These are phyloP conservation scores for Chlamydomonas reinhardtii DNA, from an alignment of 163 green algal species.

Conservation along the genomic window DNA sequence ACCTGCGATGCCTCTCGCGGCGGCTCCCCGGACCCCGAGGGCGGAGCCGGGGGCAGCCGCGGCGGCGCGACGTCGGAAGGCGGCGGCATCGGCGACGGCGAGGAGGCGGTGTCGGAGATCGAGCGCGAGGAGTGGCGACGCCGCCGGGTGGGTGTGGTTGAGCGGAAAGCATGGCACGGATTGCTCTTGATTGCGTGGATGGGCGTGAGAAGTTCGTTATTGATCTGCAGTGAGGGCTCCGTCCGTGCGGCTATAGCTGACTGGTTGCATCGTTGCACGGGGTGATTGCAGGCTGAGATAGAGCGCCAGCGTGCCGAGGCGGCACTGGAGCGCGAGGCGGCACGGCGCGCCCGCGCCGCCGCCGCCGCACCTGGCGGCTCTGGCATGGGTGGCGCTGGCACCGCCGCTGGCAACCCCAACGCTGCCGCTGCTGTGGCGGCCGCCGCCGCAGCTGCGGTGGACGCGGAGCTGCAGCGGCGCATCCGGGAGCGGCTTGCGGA, in stretches of 20 bases:
- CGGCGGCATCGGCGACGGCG: not conserved
- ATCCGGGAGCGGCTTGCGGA: slow-evolving; percentile 19
- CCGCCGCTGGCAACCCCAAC: not conserved
- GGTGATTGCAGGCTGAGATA: slow-evolving; percentile 39
- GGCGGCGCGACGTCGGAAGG: not conserved
- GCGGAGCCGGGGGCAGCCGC: not conserved
- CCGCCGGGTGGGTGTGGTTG: not conserved
- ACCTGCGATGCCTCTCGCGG: not conserved
- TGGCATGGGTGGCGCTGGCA: not conserved
- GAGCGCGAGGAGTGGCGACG: slow-evolving; percentile 35
- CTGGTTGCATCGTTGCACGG: too few relatives aligned
- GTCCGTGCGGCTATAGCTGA: too few relatives aligned
- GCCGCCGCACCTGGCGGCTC: not conserved
- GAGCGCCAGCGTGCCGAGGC: slow-evolving; percentile 36
- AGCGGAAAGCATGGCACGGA: too few relatives aligned
- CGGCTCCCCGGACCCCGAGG: not conserved
- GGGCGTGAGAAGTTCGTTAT: too few relatives aligned
- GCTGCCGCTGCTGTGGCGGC: not conserved
- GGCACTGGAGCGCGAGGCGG: slow-evolving; percentile 28
- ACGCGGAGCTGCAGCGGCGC: slow-evolving; percentile 27
- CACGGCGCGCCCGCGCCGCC: slow-evolving; percentile 17
- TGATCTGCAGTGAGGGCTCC: too few relatives aligned
- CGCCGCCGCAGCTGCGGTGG: not conserved
- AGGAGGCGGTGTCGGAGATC: slow-evolving; percentile 9
- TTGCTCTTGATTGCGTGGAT: too few relatives aligned